Conservation (phyloP, 257 asterid genomes). For the Dorcoceras hygrometricum region DNA sequence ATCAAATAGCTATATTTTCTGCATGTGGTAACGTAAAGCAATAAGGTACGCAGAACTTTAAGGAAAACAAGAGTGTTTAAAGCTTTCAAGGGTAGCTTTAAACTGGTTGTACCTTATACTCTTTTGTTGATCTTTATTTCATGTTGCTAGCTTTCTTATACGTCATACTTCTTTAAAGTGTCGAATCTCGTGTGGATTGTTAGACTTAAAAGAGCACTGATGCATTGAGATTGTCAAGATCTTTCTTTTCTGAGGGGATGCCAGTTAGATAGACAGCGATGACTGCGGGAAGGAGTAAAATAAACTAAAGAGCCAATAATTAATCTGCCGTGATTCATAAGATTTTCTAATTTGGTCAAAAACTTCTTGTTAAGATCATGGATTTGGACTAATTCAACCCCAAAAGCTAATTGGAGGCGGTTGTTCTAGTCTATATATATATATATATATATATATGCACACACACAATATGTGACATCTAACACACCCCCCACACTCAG, state of each 20-base stretch:
- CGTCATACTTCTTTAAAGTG: not conserved
- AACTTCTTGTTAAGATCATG: too few relatives aligned
- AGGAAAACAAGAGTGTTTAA: not conserved
- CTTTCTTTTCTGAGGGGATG: not conserved
- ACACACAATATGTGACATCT: too few relatives aligned
- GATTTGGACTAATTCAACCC: too few relatives aligned
- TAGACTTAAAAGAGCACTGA: conserved; percentile 12
- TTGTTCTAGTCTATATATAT: too few relatives aligned
- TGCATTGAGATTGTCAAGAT: not conserved
- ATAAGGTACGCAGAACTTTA: not conserved
- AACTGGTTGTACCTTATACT: not conserved
- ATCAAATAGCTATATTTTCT: not conserved
- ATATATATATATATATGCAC: too few relatives aligned
- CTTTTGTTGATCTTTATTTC: not conserved
- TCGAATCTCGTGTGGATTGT: not conserved
- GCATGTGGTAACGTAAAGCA: not conserved
- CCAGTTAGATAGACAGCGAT: not conserved
- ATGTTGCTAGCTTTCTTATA: not conserved
- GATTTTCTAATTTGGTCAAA: not conserved
- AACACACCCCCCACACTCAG: too few relatives aligned
- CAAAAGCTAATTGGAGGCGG: too few relatives aligned
- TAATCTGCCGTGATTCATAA: too few relatives aligned
- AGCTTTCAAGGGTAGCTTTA: not conserved
- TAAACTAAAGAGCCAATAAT: too few relatives aligned
- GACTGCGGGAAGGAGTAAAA: not conserved